Percentiles rank a stretch among this genome's conserved stretches.
phyloP scores from a whole-genome alignment of 2,329 filamentous ascomycete species.

The Botrytis deweyae region DNA sequence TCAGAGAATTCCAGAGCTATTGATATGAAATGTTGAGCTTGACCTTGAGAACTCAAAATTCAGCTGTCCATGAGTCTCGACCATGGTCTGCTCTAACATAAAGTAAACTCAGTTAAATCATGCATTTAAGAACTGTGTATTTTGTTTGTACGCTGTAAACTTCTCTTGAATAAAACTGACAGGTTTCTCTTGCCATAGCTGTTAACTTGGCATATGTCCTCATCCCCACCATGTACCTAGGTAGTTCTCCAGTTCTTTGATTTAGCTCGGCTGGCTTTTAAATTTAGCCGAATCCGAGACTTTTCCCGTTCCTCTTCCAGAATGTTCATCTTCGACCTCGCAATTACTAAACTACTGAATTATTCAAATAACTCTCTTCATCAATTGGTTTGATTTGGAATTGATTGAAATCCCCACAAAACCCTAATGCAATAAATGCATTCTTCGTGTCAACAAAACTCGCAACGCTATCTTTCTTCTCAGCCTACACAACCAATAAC shows the following conservation, averaged over 20 bases:
- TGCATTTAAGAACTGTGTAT: background rate
- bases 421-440: background rate
- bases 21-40: background rate
- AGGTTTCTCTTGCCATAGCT: background rate
- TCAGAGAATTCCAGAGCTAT: background rate
- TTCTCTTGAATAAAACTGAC: background rate
- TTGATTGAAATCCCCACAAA: background rate
- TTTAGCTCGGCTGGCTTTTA: background rate
- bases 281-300: background rate
- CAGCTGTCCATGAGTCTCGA: background rate
- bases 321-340: background rate
- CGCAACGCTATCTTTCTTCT: background rate
- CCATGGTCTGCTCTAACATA: background rate
- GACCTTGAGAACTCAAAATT: background rate
- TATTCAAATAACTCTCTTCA: background rate
- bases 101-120: background rate
- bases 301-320: background rate
- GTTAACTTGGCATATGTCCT: fast-evolving
- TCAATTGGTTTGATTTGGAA: background rate
- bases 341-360: background rate
- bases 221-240: background rate
- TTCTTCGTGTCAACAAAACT: background rate
- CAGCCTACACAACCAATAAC: background rate
- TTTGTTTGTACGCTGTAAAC: background rate
- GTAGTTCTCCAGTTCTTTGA: background rate